Evolutionary conservation across 345 rosid species (phyloP).

Genomic region (Euphorbia pulcherrima): DNA sequence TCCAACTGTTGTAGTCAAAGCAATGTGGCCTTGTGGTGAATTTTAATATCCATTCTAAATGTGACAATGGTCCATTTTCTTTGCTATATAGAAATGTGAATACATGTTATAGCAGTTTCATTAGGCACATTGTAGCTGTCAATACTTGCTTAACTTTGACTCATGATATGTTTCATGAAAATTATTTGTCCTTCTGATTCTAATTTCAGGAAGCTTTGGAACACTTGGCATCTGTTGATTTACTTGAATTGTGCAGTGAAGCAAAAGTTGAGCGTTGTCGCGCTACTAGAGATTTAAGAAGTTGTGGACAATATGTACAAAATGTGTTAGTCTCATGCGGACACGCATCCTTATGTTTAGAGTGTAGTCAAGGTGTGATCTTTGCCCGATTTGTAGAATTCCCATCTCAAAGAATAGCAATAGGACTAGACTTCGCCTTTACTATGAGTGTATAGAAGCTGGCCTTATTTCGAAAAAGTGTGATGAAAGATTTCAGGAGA

Average conservation of each 20-base stretch:
- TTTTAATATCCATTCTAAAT: background rate
- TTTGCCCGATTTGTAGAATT: conserved; percentile 83
- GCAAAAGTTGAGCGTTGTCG: conserved; percentile 85
- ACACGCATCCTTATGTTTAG: conserved; percentile 86
- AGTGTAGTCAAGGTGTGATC: conserved; percentile 78
- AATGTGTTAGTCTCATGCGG: conserved; percentile 67
- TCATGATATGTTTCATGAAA: background rate
- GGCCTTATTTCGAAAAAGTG: conserved; percentile 57
- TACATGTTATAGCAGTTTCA: background rate
- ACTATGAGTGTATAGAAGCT: conserved; percentile 71
- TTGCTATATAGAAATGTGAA: background rate
- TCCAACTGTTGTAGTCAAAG: background rate
- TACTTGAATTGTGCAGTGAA: conserved; percentile 69
- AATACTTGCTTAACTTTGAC: background rate
- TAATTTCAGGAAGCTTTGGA: conserved; percentile 75
- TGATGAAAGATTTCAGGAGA: conserved; percentile 58
- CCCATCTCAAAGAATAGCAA: conserved; percentile 42
- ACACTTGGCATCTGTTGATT: conserved; percentile 70
- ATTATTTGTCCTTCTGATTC: background rate
- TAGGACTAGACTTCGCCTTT: conserved; percentile 62
- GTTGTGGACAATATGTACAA: conserved; percentile 76
- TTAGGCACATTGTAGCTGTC: background rate
- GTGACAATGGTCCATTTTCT: background rate
- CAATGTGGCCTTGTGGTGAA: background rate
- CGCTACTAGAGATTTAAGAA: conserved; percentile 88